Evolutionary conservation across 1,284 basidiomycete genomes (phyloP).

Genomic region (Sparassis latifolia): DNA sequence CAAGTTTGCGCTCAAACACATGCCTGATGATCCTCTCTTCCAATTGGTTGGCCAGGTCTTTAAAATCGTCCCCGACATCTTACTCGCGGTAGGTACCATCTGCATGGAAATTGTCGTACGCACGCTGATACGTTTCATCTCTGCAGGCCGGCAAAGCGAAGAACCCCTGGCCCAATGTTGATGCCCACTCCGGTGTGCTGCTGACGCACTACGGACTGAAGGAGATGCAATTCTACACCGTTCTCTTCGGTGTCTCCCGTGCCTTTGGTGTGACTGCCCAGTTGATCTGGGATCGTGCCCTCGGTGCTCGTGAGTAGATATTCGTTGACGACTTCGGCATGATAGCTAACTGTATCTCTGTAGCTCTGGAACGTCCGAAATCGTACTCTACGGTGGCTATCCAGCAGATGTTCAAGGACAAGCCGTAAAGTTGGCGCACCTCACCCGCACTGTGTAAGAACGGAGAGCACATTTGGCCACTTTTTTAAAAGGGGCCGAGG

Average conservation of each 20-base stretch:
- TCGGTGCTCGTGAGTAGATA: constrained; percentile 73
- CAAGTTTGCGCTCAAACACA: constrained; percentile 88
- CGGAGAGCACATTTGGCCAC: not conserved
- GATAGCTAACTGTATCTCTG: constrained; percentile 4
- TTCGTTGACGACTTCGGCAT: not conserved
- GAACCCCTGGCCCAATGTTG: constrained; percentile 93
- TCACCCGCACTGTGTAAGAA: not conserved
- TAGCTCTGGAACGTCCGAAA: constrained; percentile 83
- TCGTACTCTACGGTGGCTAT: constrained; percentile 78
- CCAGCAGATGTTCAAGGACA: constrained; percentile 65
- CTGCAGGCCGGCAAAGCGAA: constrained; percentile 85
- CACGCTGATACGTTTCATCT: constrained; percentile 1
- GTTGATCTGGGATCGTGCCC: constrained; percentile 93
- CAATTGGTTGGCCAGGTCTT: constrained; percentile 92
- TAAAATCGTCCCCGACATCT: constrained; percentile 88
- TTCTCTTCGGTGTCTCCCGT: constrained; percentile 94
- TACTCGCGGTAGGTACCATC: constrained; percentile 60
- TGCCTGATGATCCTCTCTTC: constrained; percentile 85
- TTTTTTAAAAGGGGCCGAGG: too few species aligned
- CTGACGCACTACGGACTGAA: constrained; percentile 85
- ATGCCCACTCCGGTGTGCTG: constrained; percentile 94
- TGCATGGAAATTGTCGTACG: not conserved
- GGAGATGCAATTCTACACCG: constrained; percentile 94
- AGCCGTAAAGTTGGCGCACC: constrained; percentile 23
- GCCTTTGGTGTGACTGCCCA: constrained; percentile 88